phyloP scores from a whole-genome alignment of 1,284 basidiomycete genomes.

The Ceratorhiza oryzae-sativae region DNA sequence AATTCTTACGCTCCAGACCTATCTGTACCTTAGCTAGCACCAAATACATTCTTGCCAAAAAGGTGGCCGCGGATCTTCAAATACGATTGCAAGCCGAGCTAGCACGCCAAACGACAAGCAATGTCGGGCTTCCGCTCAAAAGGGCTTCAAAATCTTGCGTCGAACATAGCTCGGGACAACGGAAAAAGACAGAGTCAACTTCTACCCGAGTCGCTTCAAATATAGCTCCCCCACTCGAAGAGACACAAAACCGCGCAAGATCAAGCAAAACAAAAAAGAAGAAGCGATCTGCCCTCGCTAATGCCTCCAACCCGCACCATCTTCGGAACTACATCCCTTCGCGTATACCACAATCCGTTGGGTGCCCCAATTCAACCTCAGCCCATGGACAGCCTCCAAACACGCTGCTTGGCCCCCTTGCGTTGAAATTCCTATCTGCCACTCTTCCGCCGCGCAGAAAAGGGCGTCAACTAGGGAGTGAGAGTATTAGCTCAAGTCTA shows the following conservation, averaged over 20 bases:
- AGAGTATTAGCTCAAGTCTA: conserved; percentile 10
- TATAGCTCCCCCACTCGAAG: background rate
- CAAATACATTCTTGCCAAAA: conserved; percentile 67
- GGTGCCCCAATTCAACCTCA: conserved; percentile 50
- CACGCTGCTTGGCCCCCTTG: conserved; percentile 63
- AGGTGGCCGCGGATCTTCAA: conserved; percentile 68
- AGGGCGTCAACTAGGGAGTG: conserved; percentile 46
- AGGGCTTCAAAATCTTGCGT: conserved; percentile 43
- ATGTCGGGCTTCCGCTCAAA: conserved; percentile 62
- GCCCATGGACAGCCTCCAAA: conserved; percentile 54
- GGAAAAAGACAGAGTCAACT: conserved; percentile 50
- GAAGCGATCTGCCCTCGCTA: conserved; percentile 83
- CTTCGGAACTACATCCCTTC: conserved; percentile 86
- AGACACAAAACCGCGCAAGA: conserved; percentile 42
- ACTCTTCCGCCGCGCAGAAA: conserved; percentile 64
- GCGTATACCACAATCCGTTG: conserved; percentile 67
- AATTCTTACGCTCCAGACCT: conserved; percentile 42
- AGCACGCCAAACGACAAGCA: conserved; percentile 56
- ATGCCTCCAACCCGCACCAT: conserved; percentile 90
- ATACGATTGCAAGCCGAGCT: conserved; percentile 74
- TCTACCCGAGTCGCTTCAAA: conserved; percentile 42
- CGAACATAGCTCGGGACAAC: conserved; percentile 8
- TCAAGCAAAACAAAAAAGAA: conserved; percentile 77
- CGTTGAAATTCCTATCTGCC: conserved; percentile 70
- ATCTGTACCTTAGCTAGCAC: conserved; percentile 63